These are phyloP conservation scores for Caulochytrium protostelioides DNA, from an alignment of 371 early-diverging fungal genomes.

Conservation along the genomic window DNA sequence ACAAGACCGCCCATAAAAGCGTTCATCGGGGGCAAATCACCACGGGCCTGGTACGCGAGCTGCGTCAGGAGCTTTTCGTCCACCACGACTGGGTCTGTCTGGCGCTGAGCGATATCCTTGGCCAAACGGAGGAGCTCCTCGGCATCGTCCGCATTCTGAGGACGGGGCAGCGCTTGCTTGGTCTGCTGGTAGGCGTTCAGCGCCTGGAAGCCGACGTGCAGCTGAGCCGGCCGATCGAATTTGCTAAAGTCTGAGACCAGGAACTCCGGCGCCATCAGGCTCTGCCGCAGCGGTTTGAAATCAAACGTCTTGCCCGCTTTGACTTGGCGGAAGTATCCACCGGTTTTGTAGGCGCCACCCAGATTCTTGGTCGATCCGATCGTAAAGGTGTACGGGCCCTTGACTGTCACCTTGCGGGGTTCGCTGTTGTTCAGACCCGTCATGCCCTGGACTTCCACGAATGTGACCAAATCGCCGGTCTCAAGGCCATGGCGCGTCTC, in stretches of 20 bases:
- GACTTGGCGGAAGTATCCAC: slow-evolving; percentile 86
- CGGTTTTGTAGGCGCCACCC: slow-evolving; percentile 41
- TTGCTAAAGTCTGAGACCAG: slow-evolving; percentile 88
- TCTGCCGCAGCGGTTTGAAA: slow-evolving; percentile 53
- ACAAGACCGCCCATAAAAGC: slow-evolving; percentile 96
- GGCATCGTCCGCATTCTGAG: slow-evolving; percentile 43
- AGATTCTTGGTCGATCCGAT: slow-evolving; percentile 70
- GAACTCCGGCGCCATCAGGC: slow-evolving; percentile 62
- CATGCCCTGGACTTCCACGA: slow-evolving; percentile 85
- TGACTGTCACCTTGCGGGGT: slow-evolving; percentile 63
- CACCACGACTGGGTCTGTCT: slow-evolving; percentile 38
- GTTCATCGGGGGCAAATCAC: slow-evolving; percentile 89
- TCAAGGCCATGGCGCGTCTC: slow-evolving; percentile 89
- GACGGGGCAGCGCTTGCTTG: slow-evolving; percentile 39
- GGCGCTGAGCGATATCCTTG: slow-evolving; percentile 24
- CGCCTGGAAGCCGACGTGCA: slow-evolving; percentile 85
- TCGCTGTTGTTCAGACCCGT: slow-evolving; percentile 53
- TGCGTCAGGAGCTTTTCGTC: slow-evolving; percentile 70
- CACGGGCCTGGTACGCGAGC: slow-evolving; percentile 65
- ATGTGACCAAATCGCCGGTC: slow-evolving; percentile 89
- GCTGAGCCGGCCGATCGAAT: slow-evolving; percentile 77
- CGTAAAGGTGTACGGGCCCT: slow-evolving; percentile 83
- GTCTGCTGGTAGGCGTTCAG: slow-evolving; percentile 44
- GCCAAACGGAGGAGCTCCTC: slow-evolving; percentile 24
- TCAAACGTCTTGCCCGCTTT: slow-evolving; percentile 61